Evolutionary conservation across 805 yeast species (phyloP).

Genomic region (Barnettozyma botsteinii): DNA sequence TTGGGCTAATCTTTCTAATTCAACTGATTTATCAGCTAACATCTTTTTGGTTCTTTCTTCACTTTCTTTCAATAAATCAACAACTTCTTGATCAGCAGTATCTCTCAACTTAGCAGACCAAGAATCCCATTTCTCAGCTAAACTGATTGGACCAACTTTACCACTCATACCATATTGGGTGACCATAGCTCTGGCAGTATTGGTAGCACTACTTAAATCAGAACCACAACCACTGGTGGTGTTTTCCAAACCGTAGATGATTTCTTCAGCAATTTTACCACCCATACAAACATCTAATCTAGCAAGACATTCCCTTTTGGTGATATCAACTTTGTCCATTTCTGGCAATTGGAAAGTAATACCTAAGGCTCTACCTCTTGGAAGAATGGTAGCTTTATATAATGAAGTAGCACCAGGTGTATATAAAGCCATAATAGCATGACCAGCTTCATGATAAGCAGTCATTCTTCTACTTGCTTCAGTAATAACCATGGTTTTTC

Average conservation of each 20-base stretch:
- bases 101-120: constrained; percentile 91
- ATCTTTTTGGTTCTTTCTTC: constrained; percentile 75
- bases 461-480: constrained; percentile 91
- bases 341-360: constrained; percentile 96
- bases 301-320: constrained; percentile 84
- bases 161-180: constrained; percentile 96
- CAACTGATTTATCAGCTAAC: constrained; percentile 55
- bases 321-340: constrained; percentile 94
- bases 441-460: constrained; percentile 99
- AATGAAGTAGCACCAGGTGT: constrained; percentile 92
- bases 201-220: constrained; percentile 84
- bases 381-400: constrained; percentile 94
- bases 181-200: constrained; percentile 94
- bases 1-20: constrained; percentile 82
- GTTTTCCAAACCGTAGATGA: constrained; percentile 83
- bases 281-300: constrained; percentile 98
- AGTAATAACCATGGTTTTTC: constrained; percentile 95
- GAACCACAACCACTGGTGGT: constrained; percentile 95
- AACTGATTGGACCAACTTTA: constrained; percentile 83
- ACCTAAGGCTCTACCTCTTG: constrained; percentile 95
- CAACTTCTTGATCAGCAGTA: constrained; percentile 88
- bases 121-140: constrained; percentile 87
- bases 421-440: constrained; percentile 95
- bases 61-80: constrained; percentile 64
- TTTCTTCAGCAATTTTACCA: constrained; percentile 95